These are phyloP conservation scores for Dactylonectria estremocensis DNA, from an alignment of 2,329 filamentous ascomycete genomes.

Conservation along the genomic window DNA sequence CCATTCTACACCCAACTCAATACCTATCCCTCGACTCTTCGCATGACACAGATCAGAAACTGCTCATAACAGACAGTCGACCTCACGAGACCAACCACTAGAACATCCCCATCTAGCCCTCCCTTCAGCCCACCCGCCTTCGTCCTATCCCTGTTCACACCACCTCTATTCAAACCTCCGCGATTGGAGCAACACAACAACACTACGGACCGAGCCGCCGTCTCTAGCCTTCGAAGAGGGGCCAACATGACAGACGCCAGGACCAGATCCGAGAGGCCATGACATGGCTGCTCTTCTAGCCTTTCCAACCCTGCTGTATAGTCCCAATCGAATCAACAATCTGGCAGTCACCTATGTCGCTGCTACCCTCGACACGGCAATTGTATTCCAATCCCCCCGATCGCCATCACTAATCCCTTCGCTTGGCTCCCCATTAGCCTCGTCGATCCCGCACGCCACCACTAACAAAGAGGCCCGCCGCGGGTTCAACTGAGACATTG, in stretches of 20 bases:
- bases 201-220: constrained; percentile 32
- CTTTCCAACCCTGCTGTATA: neutral
- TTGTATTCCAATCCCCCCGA: constrained; percentile 8
- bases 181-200: constrained; percentile 7
- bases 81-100: neutral
- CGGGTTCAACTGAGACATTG: constrained; percentile 35
- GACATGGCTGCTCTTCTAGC: neutral
- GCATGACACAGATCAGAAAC: neutral
- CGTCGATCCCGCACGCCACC: constrained; percentile 33
- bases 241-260: constrained; percentile 15
- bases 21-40: neutral
- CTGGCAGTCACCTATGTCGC: neutral
- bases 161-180: constrained; percentile 10
- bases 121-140: neutral
- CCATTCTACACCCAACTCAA: neutral
- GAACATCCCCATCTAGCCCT: neutral
- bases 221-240: constrained; percentile 8
- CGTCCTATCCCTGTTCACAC: neutral
- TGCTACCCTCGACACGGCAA: constrained; percentile 10
- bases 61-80: no score
- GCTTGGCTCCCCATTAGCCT: constrained; percentile 22
- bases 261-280: neutral
- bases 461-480: neutral
- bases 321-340: neutral
- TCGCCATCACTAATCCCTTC: neutral